Evolutionary conservation across 352 stramenopile species (phyloP), one percentile per base, ranked within the genome.

Genomic region (Globisporangium iwayamae): DNA sequence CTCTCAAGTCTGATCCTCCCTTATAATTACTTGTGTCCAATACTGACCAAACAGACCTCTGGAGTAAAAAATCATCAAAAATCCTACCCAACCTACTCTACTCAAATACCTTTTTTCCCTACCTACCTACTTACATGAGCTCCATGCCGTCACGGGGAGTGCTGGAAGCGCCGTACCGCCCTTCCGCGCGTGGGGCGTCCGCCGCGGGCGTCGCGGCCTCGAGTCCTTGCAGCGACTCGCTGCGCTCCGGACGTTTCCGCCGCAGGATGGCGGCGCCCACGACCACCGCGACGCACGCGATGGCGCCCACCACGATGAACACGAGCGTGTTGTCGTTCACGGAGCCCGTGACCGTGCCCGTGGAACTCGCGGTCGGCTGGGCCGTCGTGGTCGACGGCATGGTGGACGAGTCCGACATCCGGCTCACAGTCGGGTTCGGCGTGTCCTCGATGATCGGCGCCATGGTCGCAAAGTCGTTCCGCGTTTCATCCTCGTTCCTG

Each of bases 171-270:
- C 32, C 32, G 34, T 69, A 65, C 28, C 13, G 32, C 41, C 36
- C 38, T 0, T 25, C 47, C 4, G 16, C 13, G 20, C 48, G 34
- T 11, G 22, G 47, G 34, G n/a, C 46, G 11, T 20, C 52, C 39
- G 71, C 54, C 34, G 63, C 61, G n/a, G 75, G 72, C 6, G 73
- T 84, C 18, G 59, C 68, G 0, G 64, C 59, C 61, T 80, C 71
- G 45, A 62, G 30, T n/a, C 62, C 62, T 25, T 52, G 54, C 13
- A 62, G 32, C 20, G 56, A 56, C 8, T 67, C 20, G 62, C 56
- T 53, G 54, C 62, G 62, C 18, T 52, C 32, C 18, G 62, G 45
- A 10, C 14, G 25, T 11, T 51, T 58, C 22, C 53, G 30, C 16
- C 53, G 54, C 18, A 71, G 30, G 13, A 71, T 67, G 54, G 64